Percentiles rank a stretch among this genome's conserved stretches.
phyloP scores from a whole-genome alignment of 2,329 filamentous ascomycete genomes.

The Paecilomyces dactylethromorphus region DNA sequence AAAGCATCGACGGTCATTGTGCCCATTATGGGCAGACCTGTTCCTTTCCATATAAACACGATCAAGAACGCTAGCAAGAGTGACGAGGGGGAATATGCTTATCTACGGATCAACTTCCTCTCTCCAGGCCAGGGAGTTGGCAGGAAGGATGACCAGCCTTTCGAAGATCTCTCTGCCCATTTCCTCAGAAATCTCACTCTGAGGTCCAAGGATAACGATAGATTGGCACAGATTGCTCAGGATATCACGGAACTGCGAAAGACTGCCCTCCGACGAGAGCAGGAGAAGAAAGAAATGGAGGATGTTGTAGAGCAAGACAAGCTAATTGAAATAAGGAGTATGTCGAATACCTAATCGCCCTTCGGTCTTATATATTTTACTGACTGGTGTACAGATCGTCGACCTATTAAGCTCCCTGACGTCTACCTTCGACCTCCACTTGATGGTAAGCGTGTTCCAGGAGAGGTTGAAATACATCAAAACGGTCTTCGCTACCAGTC shows the following conservation, averaged over 20 bases:
- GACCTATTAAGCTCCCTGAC: constrained; percentile 83
- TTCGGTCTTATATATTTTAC: constrained; percentile 11
- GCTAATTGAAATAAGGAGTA: constrained; percentile 86
- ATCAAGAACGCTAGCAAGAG: constrained; percentile 99
- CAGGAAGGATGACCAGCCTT: constrained; percentile 93
- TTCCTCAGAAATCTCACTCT: constrained; percentile 95
- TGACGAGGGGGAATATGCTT: constrained; percentile 89
- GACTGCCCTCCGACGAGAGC: constrained; percentile 82
- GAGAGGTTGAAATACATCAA: constrained; percentile 94
- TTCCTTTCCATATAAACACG: constrained; percentile 95
- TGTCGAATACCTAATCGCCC: constrained; percentile 25
- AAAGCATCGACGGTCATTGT: constrained; percentile 88
- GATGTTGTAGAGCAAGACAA: constrained; percentile 99
- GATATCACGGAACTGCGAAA: constrained; percentile 97
- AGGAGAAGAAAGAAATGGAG: constrained; percentile 99
- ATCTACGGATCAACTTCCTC: constrained; percentile 92
- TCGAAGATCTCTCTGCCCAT: constrained; percentile 91
- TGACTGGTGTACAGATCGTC: constrained; percentile 63
- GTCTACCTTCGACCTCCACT: constrained; percentile 92
- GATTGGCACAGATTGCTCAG: constrained; percentile 83
- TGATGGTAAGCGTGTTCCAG: constrained; percentile 93
- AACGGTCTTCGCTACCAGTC: constrained; percentile 96
- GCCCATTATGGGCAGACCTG: constrained; percentile 93
- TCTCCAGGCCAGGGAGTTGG: constrained; percentile 96
- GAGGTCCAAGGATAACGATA: constrained; percentile 78